A percentile compares a stretch with the other conserved stretches of the same genome.
Conservation (phyloP, 768 basidiomycete genomes). For the Strobilomyces echinocephalus region DNA sequence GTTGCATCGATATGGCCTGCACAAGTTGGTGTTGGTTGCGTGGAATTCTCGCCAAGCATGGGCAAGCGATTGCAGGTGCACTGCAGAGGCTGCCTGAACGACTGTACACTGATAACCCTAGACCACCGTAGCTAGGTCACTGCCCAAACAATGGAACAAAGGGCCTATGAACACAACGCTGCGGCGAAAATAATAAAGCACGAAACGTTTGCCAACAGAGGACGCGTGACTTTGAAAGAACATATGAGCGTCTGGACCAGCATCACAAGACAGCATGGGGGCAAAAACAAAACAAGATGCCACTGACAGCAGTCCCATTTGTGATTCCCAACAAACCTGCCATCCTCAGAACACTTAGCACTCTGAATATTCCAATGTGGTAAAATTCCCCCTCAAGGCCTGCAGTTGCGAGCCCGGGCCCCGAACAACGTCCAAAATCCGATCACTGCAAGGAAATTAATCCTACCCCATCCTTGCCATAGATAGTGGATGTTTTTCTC, state of each 20-base stretch:
- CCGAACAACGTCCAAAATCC: conserved; percentile 84
- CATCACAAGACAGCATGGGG: conserved; percentile 8
- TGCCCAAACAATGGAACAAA: background rate
- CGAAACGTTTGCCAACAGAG: conserved; percentile 83
- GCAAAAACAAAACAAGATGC: background rate
- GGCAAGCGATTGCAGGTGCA: conserved; percentile 57
- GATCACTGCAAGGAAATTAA: conserved; percentile 82
- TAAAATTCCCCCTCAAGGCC: conserved; percentile 61
- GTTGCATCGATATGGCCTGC: conserved; percentile 73
- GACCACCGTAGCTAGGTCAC: background rate
- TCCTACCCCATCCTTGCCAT: conserved; percentile 87
- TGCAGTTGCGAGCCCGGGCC: conserved; percentile 58
- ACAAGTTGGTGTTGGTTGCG: conserved; percentile 57
- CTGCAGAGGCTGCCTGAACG: conserved; percentile 81
- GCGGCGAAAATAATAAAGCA: conserved; percentile 92
- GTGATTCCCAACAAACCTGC: conserved; percentile 83
- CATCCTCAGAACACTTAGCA: conserved; percentile 79
- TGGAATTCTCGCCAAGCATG: conserved; percentile 47
- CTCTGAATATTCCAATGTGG: conserved; percentile 86
- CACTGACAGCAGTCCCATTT: conserved; percentile 80
- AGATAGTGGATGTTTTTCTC: conserved; percentile 78
- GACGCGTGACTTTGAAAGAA: conserved; percentile 84
- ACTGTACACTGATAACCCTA: conserved; percentile 85
- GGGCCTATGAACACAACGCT: conserved; percentile 73
- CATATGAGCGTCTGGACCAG: conserved; percentile 71